Evolutionary conservation across 257 asterid genomes (phyloP), one percentile per base, ranked within the genome.

Genomic region (Nicotiana tomentosiformis): DNA sequence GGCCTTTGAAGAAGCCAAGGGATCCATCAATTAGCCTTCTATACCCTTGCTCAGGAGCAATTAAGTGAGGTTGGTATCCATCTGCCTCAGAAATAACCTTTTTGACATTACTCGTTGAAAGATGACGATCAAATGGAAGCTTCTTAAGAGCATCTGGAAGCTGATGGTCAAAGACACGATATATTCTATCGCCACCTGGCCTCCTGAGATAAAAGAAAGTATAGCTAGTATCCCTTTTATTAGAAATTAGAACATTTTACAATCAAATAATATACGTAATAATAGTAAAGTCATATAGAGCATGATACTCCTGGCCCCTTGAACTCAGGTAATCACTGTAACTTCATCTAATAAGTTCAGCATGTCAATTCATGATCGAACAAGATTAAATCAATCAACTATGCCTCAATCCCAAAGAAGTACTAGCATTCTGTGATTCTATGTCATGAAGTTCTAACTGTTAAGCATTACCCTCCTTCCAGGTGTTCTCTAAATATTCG

Each of bases 31-130:
- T 96, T 69, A 94, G 86, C 85, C 99, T 93, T 89, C 97, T 91
- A 89, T 95, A 95, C 82, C 99, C 99, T 91, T 95, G 99, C 85
- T 95, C 99, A 35, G 99, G 99, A 84, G 99, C 99, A 85, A 95
- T 93, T 89, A 95, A 85, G 85, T 95, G 98, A 86, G 99, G 99
- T 83, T 95, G 99, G 88, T 95, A 95, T 77, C 99, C 99, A 87
- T 95, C 99, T 69, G 99, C 99, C 87, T 95, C 98, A 23, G 95
- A 89, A 83, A 95, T 94, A 80, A 95, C 97, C 85, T 93, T 95
- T 78, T 84, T 92, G 29, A 95, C 98, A 76, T 95, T 95, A 86
- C 85, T 94, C 67, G 89, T 91, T 53, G 99, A 94, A 82, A 95
- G 97, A 88, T 96, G 98, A 51, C 99, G 96, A 88, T 96, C 98